phyloP scores from a whole-genome alignment of 176 grass and related monocot genomes.

The Carex cristatella region DNA sequence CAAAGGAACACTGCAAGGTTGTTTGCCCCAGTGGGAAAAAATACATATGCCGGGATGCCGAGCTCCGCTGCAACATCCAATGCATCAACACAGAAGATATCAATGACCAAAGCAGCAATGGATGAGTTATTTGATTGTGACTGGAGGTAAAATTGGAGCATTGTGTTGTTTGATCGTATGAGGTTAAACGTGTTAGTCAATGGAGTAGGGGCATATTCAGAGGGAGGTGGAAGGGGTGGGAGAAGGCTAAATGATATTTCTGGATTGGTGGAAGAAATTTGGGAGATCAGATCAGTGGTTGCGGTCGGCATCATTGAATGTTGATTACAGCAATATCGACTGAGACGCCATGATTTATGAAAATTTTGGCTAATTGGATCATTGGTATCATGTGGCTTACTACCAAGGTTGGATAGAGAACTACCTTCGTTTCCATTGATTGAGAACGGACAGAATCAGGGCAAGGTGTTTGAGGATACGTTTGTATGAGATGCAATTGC shows the following conservation, averaged over 20 bases:
- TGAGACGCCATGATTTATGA: slow-evolving; percentile 26
- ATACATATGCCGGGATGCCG: slow-evolving; percentile 40
- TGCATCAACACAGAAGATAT: slow-evolving; percentile 46
- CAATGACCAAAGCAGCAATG: slow-evolving; percentile 36
- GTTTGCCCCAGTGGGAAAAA: slow-evolving; percentile 31
- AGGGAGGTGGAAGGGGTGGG: slow-evolving; percentile 15
- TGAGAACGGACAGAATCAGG: background rate
- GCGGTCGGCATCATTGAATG: slow-evolving; percentile 9
- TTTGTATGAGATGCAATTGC: background rate
- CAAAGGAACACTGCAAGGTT: slow-evolving; percentile 41
- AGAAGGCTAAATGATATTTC: slow-evolving; percentile 37
- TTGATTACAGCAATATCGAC: slow-evolving; percentile 34
- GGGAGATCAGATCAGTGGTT: background rate
- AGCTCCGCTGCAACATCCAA: slow-evolving; percentile 22
- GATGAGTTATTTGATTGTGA: slow-evolving; percentile 21
- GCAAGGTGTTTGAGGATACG: background rate
- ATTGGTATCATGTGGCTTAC: slow-evolving; percentile 59
- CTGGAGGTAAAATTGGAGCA: slow-evolving; percentile 31
- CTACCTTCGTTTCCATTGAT: slow-evolving; percentile 25
- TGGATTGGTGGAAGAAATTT: slow-evolving; percentile 25
- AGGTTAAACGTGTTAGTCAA: slow-evolving; percentile 25
- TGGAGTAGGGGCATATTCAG: slow-evolving; percentile 3
- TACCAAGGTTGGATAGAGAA: slow-evolving; percentile 36
- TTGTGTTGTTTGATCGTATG: slow-evolving; percentile 20
- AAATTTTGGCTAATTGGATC: slow-evolving; percentile 52